Percentiles rank a stretch among this genome's conserved stretches.
These are phyloP conservation scores for Turritis glabra DNA, from an alignment of 345 rosid species.

Conservation along the genomic window DNA sequence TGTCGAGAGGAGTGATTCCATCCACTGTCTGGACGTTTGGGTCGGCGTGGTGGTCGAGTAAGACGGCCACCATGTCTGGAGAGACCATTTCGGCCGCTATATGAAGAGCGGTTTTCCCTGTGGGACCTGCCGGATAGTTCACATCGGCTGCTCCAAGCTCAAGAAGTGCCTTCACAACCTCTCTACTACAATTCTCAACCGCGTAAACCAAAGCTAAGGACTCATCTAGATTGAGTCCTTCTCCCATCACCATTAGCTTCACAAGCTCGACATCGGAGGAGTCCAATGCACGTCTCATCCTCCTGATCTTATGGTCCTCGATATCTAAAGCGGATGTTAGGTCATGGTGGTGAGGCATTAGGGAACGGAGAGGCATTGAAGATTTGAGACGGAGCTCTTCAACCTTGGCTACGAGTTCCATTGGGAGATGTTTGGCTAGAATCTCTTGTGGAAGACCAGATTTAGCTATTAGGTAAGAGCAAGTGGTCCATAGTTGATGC, in stretches of 20 bases:
- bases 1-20: constrained; percentile 87
- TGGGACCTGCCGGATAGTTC: constrained; percentile 84
- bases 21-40: constrained; percentile 91
- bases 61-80: constrained; percentile 97
- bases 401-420: constrained; percentile 86
- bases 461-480: constrained; percentile 93
- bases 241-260: constrained; percentile 99
- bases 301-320: constrained; percentile 87
- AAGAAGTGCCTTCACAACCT: constrained; percentile 93
- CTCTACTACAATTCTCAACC: constrained; percentile 93
- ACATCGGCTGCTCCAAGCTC: constrained; percentile 99
- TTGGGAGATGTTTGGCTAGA: constrained; percentile 81
- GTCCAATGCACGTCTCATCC: constrained; percentile 94
- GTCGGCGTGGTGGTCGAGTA: constrained; percentile 95
- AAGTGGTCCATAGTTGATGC: constrained; percentile 97
- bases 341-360: constrained; percentile 58
- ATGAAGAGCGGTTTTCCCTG: constrained; percentile 89
- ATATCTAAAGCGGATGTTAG: constrained; percentile 62
- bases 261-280: constrained; percentile 93
- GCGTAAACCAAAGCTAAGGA: constrained; percentile 90
- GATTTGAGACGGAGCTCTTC: constrained; percentile 92
- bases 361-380: constrained; percentile 63
- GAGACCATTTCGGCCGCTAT: constrained; percentile 98
- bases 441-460: constrained; percentile 93
- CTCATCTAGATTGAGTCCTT: constrained; percentile 92